Evolutionary conservation across 129 eudicot genomes (phyloP), one percentile per base, ranked within the genome.

Genomic region (Escallonia herrerae): DNA sequence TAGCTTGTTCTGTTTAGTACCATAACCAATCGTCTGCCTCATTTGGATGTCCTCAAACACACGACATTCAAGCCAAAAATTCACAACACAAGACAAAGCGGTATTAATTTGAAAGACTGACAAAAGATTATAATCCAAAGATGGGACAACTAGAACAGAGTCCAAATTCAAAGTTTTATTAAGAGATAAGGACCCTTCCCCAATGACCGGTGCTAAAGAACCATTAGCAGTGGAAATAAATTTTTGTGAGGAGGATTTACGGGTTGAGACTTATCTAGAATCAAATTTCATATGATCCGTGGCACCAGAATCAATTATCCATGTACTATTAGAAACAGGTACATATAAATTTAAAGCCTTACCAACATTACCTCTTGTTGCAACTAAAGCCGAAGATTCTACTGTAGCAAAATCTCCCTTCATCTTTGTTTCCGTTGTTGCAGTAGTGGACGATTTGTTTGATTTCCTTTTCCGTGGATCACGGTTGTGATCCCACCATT

Each of bases 301-400:
- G n/a, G n/a, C n/a, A 8, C 55, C 55, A 15, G 41, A 63, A 63
- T 63, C 41, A 63, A 63, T 44, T 43, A 63, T 44, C 48, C 48
- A 63, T 63, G 55, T 44, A 60, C 4, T 44, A 43, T 63, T 6
- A 44, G 3, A 5, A 41, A 37, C 13, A 14, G 67, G 40, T 13
- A 12, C 37, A 41, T 50, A 62, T 9, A 5, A 10, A 62, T 62
- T 4, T 4, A 62, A 39, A 62, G 38, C 50, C 64, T 40, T 59
- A 37, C 64, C 64, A 40, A n/a, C 46, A 9, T 40, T 59, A 33
- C 14, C 13, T 40, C 51, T 0, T 9, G 51, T 12, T 42, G 51
- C 37, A 7, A 62, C 10, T 51, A 62, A 41, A 4, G 38, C 10
- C 9, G 37, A 42, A 15, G 10, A 1, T n/a, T 11, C 10, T 5